Evolutionary conservation across 2,329 filamentous ascomycete genomes (phyloP), one percentile per base, ranked within the genome.

Genomic region (Helotiales sp.): DNA sequence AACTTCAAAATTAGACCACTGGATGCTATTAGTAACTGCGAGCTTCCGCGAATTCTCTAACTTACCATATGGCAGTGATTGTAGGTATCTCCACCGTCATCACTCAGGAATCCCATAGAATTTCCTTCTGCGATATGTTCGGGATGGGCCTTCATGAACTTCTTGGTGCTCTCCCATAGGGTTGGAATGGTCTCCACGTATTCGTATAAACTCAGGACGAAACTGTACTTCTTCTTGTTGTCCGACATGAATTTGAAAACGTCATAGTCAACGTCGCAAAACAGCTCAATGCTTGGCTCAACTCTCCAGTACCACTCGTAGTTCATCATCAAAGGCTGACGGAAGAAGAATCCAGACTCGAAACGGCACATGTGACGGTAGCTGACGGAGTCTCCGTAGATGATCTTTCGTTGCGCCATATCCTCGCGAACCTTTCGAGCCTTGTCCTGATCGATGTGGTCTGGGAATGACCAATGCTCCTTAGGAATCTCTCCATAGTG

Each of bases 241-340:
- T 98, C 93, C 67, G 89, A 87, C 92, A 99, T 97, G 79, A 86
- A 92, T 64, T 91, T 91, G 87, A 99, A 99, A 7, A 95, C 90
- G 71, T 99, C 95, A 75, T 96, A 96, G 75, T 91, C 83, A 70
- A 99, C 83, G 72, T 99, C 95, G 77, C 95, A 99, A 82, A 86
- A 97, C 61, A 99, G 88, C 79, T 98, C 90, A 72, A 99, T 87
- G 76, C 90, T 95, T 68, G 95, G 95, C 81, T 99, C 95, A 13
- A 99, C 95, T 67, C 96, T 91, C 95, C 95, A 99, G 83, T 99
- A 99, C 85, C 91, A 99, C 72, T 99, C 95, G 76, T 96, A 99
- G 73, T 98, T 92, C 74, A 90, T 77, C 90, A 99, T 93, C 66
- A 97, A 78, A 29, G 86, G 84, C 74, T 99, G 95, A 61, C 89